Evolutionary conservation across 306 rosid genomes (phyloP).

Genomic region (Acacia confusa): DNA sequence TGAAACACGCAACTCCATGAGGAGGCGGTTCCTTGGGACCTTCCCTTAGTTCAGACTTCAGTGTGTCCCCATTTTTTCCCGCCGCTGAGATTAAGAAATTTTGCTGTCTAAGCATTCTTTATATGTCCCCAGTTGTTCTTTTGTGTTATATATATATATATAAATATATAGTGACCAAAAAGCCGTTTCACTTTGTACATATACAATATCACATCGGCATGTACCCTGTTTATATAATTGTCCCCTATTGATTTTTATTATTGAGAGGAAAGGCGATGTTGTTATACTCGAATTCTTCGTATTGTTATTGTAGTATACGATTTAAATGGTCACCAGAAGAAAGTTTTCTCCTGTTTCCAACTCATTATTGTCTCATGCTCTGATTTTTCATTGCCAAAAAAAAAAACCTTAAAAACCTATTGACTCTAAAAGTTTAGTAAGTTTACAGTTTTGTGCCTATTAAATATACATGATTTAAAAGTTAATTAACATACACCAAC

Average conservation of each 20-base stretch:
- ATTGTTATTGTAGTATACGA: not conserved
- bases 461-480: too few species aligned
- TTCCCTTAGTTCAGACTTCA: not conserved
- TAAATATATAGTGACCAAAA: slow-evolving; percentile 12
- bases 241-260: not conserved
- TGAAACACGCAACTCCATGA: not conserved
- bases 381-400: too few species aligned
- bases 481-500: too few species aligned
- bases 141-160: not conserved
- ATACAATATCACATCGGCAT: slow-evolving; percentile 26
- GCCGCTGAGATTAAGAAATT: not conserved
- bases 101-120: not conserved
- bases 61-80: not conserved
- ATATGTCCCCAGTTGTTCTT: slow-evolving; percentile 5
- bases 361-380: too few species aligned
- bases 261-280: not conserved
- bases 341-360: not conserved
- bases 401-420: too few species aligned
- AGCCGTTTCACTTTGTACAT: slow-evolving; percentile 28
- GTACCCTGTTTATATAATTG: not conserved
- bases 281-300: not conserved
- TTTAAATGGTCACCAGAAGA: not conserved
- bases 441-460: too few species aligned
- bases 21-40: slow-evolving; percentile 1
- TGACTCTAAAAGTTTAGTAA: too few species aligned